Conservation (phyloP, 2,329 filamentous ascomycete species). For the Uncinocarpus reesii region DNA sequence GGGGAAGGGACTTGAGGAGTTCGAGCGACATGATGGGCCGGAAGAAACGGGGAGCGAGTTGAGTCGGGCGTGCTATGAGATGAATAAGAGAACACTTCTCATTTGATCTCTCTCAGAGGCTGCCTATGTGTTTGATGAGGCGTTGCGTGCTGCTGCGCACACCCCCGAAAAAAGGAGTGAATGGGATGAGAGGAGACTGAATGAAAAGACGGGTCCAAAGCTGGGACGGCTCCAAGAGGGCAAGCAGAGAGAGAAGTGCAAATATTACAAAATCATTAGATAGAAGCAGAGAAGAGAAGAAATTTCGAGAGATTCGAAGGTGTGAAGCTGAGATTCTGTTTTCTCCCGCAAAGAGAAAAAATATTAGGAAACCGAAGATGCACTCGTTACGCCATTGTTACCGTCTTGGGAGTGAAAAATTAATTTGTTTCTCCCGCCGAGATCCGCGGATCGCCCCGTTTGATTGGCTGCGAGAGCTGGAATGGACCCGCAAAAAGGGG, state of each 20-base stretch:
- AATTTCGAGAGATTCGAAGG: background rate
- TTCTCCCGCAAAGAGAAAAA: background rate
- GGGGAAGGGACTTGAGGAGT: slow-evolving; percentile 14
- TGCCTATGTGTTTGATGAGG: no score
- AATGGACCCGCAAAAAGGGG: slow-evolving; percentile 3
- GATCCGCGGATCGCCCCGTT: background rate
- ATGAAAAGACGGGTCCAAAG: background rate
- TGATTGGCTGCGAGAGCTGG: background rate
- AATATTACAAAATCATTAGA: slow-evolving; percentile 5
- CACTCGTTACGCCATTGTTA: background rate
- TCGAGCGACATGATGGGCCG: slow-evolving; percentile 14
- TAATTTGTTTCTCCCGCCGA: slow-evolving; percentile 3
- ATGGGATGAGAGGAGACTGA: background rate
- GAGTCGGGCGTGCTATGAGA: background rate
- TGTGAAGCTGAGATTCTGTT: background rate
- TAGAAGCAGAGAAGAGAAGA: slow-evolving; percentile 2
- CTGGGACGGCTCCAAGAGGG: background rate
- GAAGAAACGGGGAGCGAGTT: background rate
- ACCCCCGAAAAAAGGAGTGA: background rate
- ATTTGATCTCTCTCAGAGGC: background rate
- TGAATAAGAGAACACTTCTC: background rate
- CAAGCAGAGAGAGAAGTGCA: slow-evolving; percentile 6
- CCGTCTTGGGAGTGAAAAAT: background rate
- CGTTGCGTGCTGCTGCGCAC: no score
- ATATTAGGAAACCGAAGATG: background rate